These are phyloP conservation scores for Leccinum solheimii DNA, from an alignment of 1,284 basidiomycete species.

Conservation along the genomic window DNA sequence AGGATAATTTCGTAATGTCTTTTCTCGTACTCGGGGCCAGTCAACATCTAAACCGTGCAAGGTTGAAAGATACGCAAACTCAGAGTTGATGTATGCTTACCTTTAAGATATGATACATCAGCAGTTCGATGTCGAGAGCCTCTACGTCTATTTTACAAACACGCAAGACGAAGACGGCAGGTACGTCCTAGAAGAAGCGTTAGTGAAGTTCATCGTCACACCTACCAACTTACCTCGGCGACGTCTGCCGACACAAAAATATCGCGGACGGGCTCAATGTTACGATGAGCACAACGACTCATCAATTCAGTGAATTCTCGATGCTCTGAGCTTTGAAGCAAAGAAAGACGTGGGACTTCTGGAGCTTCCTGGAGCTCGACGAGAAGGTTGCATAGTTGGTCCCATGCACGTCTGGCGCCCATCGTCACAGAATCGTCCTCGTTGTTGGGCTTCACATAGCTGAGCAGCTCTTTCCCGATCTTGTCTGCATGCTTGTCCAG, in stretches of 20 bases:
- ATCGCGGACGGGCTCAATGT: constrained; percentile 59
- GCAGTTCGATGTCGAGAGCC: constrained; percentile 79
- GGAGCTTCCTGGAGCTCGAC: constrained; percentile 76
- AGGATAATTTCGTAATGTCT: constrained; percentile 73
- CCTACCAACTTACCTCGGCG: constrained; percentile 45
- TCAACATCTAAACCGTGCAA: constrained; percentile 37
- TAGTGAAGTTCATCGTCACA: not conserved
- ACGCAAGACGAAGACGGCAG: constrained; percentile 61
- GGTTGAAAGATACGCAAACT: not conserved
- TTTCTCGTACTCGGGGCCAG: constrained; percentile 45
- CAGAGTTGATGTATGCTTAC: constrained; percentile 38
- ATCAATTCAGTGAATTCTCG: constrained; percentile 69
- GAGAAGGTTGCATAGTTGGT: constrained; percentile 70
- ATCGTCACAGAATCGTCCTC: constrained; percentile 60
- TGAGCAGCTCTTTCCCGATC: constrained; percentile 80
- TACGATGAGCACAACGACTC: constrained; percentile 63
- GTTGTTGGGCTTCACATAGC: constrained; percentile 60
- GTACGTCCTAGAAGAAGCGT: constrained; percentile 43
- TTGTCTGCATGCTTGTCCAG: constrained; percentile 82
- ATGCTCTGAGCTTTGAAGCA: constrained; percentile 52
- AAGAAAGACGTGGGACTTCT: constrained; percentile 61
- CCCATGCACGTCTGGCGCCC: constrained; percentile 76
- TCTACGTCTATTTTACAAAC: constrained; percentile 77
- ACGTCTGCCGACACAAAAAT: constrained; percentile 67
- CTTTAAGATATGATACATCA: constrained; percentile 83